A percentile compares a stretch with the other conserved stretches of the same genome.
Conservation (phyloP, 768 basidiomycete species). For the Dentipellis sp. region DNA sequence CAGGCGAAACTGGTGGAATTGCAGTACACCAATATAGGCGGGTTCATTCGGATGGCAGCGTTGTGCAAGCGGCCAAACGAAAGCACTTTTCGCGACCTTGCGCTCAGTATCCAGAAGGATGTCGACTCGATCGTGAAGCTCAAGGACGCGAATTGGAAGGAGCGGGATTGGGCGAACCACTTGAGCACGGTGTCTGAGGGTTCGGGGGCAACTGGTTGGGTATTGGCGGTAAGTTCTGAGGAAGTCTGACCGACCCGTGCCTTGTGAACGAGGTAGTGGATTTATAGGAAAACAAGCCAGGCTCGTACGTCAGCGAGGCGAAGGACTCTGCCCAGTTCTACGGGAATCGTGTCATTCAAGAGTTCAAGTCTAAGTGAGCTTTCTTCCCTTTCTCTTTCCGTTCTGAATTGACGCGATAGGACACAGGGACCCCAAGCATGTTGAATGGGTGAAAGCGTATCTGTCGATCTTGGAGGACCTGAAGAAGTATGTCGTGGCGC, state of each 20-base stretch:
- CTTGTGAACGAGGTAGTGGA: background rate
- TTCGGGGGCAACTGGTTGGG: slow-evolving; percentile 78
- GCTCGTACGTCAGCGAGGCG: slow-evolving; percentile 66
- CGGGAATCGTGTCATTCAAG: slow-evolving; percentile 82
- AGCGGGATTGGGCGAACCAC: slow-evolving; percentile 77
- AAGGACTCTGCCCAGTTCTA: slow-evolving; percentile 87
- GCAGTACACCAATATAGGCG: slow-evolving; percentile 59
- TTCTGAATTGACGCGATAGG: background rate
- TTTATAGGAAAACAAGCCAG: slow-evolving; percentile 64
- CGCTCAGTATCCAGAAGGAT: slow-evolving; percentile 59
- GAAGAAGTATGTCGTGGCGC: slow-evolving; percentile 75
- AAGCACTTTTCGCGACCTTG: slow-evolving; percentile 42
- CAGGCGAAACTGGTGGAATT: slow-evolving; percentile 65
- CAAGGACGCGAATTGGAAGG: slow-evolving; percentile 74
- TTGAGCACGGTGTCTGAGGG: slow-evolving; percentile 79
- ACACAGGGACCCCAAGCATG: slow-evolving; percentile 74
- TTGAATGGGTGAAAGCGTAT: slow-evolving; percentile 81
- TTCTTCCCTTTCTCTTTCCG: background rate
- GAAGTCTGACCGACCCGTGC: background rate
- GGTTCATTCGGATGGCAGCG: slow-evolving; percentile 55
- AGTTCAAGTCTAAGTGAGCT: slow-evolving; percentile 80
- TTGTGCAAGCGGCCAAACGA: slow-evolving; percentile 76
- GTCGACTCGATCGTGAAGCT: slow-evolving; percentile 71
- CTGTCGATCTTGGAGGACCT: slow-evolving; percentile 64
- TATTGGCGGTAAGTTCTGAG: slow-evolving; percentile 56